phyloP scores from a whole-genome alignment of 495 filamentous ascomycete species.

The Xylaria longipes region DNA sequence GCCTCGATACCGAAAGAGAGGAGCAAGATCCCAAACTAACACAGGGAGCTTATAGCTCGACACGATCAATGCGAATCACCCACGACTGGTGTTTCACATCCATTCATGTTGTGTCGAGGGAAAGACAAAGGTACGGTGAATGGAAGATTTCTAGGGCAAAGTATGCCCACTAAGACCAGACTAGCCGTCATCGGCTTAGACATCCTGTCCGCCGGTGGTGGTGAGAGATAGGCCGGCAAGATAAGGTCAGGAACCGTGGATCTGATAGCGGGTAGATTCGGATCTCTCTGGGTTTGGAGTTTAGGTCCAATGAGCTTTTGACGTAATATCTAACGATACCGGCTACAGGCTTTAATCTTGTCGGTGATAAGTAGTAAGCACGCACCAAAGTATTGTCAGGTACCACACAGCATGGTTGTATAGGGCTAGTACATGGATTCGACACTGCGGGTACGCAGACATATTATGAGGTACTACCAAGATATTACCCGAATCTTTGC shows the following conservation, averaged over 20 bases:
- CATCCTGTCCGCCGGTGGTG: slow-evolving; percentile 13
- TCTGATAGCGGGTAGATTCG: slow-evolving; percentile 25
- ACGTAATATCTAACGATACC: slow-evolving; percentile 10
- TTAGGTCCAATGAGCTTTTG: not conserved
- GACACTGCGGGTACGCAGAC: not conserved
- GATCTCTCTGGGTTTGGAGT: not conserved
- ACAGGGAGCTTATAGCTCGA: not conserved
- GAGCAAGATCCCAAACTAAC: not conserved
- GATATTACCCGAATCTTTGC: not conserved
- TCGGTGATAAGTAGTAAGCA: not conserved
- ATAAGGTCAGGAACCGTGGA: slow-evolving; percentile 19
- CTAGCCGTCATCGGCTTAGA: slow-evolving; percentile 18
- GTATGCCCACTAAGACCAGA: not conserved
- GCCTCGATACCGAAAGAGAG: not conserved
- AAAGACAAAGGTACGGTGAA: slow-evolving; percentile 8
- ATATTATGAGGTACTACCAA: not conserved
- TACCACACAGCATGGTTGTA: not conserved
- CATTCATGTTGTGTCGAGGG: not conserved
- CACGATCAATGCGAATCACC: not conserved
- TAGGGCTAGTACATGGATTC: not conserved
- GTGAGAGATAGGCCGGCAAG: slow-evolving; percentile 16
- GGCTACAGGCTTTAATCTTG: not conserved
- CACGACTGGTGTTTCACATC: not conserved
- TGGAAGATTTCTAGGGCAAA: not conserved
- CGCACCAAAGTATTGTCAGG: not conserved